phyloP scores from a whole-genome alignment of 2,329 filamentous ascomycete genomes.

The Fusarium goolgardi region DNA sequence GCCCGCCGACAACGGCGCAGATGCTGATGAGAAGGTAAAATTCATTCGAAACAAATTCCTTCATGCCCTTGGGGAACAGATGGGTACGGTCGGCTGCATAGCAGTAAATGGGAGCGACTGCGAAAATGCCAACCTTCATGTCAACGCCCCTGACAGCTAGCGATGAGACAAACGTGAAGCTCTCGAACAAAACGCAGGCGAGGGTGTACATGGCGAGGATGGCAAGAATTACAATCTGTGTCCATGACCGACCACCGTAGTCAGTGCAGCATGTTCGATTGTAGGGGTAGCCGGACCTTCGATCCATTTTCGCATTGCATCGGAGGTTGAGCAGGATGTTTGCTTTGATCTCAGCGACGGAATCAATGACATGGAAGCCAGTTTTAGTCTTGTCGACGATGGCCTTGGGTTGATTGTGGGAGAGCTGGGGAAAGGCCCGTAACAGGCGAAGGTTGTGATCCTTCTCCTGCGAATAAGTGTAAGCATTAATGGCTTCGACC shows the following conservation, averaged over 20 bases:
- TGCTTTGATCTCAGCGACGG: conserved; percentile 50
- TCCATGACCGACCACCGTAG: conserved; percentile 51
- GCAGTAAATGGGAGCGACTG: conserved; percentile 45
- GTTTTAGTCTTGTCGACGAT: conserved; percentile 42
- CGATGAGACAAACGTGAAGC: conserved; percentile 27
- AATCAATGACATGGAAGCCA: conserved; percentile 50
- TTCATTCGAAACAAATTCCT: conserved; percentile 37
- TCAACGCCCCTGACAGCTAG: conserved; percentile 31
- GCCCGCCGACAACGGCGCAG: conserved; percentile 13
- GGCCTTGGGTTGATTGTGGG: conserved; percentile 32
- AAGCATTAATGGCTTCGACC: conserved; percentile 42
- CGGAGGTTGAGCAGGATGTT: conserved; percentile 63
- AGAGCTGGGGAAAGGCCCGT: conserved; percentile 38
- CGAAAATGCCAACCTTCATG: conserved; percentile 45
- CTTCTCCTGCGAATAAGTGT: conserved; percentile 20
- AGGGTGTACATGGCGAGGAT: conserved; percentile 35
- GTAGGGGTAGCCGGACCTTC: conserved; percentile 54
- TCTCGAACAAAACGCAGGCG: conserved; percentile 37
- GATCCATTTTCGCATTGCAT: conserved; percentile 59
- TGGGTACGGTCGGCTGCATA: conserved; percentile 48
- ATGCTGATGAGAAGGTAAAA: conserved; percentile 35
- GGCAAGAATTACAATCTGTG: conserved; percentile 43
- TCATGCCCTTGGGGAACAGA: conserved; percentile 46
- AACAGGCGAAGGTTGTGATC: conserved; percentile 39
- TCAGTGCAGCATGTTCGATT: conserved; percentile 64